These are phyloP conservation scores for Pseudogymnoascus sp. DNA, from an alignment of 2,329 filamentous ascomycete species.

Conservation along the genomic window DNA sequence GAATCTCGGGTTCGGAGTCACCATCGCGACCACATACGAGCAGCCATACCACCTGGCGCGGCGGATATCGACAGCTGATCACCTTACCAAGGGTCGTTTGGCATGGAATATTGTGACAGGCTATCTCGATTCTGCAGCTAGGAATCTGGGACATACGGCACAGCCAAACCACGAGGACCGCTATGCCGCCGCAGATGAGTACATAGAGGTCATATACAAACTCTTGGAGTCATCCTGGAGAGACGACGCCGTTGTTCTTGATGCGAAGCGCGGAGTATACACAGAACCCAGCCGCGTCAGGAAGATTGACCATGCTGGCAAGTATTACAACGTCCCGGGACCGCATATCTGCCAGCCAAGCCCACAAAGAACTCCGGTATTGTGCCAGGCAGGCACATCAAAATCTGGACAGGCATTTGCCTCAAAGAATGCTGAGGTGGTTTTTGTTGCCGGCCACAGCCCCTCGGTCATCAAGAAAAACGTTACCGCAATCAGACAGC, in stretches of 20 bases:
- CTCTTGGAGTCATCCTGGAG: conserved; percentile 59
- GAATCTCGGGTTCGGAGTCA: conserved; percentile 61
- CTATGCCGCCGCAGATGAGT: conserved; percentile 57
- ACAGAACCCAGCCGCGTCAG: conserved; percentile 49
- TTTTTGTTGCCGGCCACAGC: conserved; percentile 60
- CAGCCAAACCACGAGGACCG: conserved; percentile 58
- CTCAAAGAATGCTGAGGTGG: conserved; percentile 61
- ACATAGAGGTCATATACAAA: conserved; percentile 56
- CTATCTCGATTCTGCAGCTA: conserved; percentile 58
- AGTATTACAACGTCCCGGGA: conserved; percentile 55
- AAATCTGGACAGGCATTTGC: conserved; percentile 58
- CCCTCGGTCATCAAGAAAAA: conserved; percentile 52
- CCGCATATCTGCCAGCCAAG: conserved; percentile 58
- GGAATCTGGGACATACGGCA: conserved; percentile 49
- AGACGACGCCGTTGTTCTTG: conserved; percentile 54
- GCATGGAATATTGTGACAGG: conserved; percentile 52
- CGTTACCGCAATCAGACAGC: conserved; percentile 52
- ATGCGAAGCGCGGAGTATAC: conserved; percentile 52
- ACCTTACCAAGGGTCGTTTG: conserved; percentile 52
- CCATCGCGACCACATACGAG: conserved; percentile 60
- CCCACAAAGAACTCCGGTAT: conserved; percentile 58
- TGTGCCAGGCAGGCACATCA: conserved; percentile 61
- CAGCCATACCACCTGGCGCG: conserved; percentile 58
- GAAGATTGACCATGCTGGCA: conserved; percentile 57
- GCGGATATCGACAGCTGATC: conserved; percentile 56